Evolutionary conservation across 148 eudicot genomes (phyloP), one percentile per base, ranked within the genome.

Genomic region (Cornus suecica): DNA sequence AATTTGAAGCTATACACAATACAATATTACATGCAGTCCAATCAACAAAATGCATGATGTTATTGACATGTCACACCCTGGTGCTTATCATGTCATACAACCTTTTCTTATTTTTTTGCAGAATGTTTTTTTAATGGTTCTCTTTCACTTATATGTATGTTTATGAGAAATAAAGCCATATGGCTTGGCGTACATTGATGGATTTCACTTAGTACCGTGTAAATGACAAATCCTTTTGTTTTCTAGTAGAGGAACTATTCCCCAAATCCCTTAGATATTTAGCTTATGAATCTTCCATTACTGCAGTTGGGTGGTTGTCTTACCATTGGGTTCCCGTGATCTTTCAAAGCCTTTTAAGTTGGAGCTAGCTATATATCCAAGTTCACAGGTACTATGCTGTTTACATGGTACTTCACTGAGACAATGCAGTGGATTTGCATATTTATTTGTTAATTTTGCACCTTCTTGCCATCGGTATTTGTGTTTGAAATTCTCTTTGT

Each of bases 251-350:
- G 16, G 74, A 42, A 42, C 30, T 79, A 45, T 45, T 18, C 23
- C 48, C 70, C 48, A 28, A 65, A 48, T 28, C 2, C 22, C 13
- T 30, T 64, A 71, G 61, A 51, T 64, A 52, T 3, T n/a, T 22
- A 24, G 29, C 13, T 18, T 29, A 22, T 42, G 24, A 11, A 31
- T 30, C 51, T 41, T 76, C 66, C 23, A 30, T 29, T 27, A 62
- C 31, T 71, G 83, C 89, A 96, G 98, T 58, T 96, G 99, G 99
- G 95, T 80, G 77, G 97, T 84, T 71, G 86, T 96, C 68, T 30
- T 91, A 74, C 99, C 99, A 23, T 86, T 93, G 81, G 98, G 98
- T 52, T 88, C 98, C 48, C 94, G 88, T 73, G 87, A 83, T 74
- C 88, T 82, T 31, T 61, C 81, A 22, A 90, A 87, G 81, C 98